These are phyloP conservation scores for Mucor irregularis DNA, from an alignment of 371 early-diverging fungal genomes.

Conservation along the genomic window DNA sequence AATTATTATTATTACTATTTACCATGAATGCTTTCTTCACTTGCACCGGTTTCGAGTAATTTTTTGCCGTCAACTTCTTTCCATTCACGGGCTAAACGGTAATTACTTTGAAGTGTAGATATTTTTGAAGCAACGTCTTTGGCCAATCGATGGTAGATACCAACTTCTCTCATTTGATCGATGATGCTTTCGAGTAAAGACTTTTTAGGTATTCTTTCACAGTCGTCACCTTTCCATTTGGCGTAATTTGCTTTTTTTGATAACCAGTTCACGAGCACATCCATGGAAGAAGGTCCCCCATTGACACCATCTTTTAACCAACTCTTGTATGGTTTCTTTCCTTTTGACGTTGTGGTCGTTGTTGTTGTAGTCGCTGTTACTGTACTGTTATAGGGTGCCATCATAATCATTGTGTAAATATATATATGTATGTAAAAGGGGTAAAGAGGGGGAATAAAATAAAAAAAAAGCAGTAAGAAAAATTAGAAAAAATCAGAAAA, in stretches of 20 bases:
- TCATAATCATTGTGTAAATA: conserved; percentile 31
- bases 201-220: conserved; percentile 49
- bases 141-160: conserved; percentile 46
- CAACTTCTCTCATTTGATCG: conserved; percentile 44
- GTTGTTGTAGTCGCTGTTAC: conserved; percentile 1
- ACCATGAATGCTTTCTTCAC: conserved; percentile 45
- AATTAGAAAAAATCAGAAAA: not conserved
- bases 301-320: conserved; percentile 55
- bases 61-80: conserved; percentile 41
- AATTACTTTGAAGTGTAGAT: conserved; percentile 49
- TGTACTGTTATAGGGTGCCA: conserved; percentile 25
- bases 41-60: conserved; percentile 35
- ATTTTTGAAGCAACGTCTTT: conserved; percentile 51
- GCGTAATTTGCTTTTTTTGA: conserved; percentile 46
- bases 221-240: conserved; percentile 50
- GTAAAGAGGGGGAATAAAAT: conserved; percentile 6
- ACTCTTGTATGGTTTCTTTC: conserved; percentile 51
- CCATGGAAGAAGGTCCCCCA: conserved; percentile 51
- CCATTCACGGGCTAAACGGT: conserved; percentile 49
- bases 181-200: conserved; percentile 42
- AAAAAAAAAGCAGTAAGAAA: not conserved
- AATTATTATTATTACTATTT: conserved; percentile 17
- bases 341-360: conserved; percentile 26
- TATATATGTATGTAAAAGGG: conserved; percentile 8
- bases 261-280: conserved; percentile 46